Evolutionary conservation across 345 rosid species (phyloP).

Genomic region (Salix viminalis): DNA sequence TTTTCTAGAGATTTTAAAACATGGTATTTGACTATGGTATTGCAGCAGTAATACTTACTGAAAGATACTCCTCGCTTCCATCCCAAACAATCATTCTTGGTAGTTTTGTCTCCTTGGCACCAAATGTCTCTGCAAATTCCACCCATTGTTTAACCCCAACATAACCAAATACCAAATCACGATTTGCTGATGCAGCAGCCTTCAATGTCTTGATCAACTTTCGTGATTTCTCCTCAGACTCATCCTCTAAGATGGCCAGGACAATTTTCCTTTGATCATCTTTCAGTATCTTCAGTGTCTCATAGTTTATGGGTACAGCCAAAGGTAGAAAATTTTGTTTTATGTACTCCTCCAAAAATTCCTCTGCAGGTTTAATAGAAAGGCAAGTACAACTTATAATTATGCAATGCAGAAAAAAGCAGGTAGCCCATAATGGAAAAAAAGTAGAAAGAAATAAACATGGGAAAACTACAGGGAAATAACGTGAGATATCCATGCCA

Average conservation of each 20-base stretch:
- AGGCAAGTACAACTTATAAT: conserved; percentile 1
- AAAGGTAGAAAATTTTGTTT: conserved; percentile 81
- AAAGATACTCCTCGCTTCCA: conserved; percentile 67
- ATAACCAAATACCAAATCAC: conserved; percentile 78
- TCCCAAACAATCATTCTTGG: conserved; percentile 89
- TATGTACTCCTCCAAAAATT: conserved; percentile 65
- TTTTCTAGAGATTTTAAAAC: background rate
- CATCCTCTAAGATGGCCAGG: conserved; percentile 71
- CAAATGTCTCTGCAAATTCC: conserved; percentile 77
- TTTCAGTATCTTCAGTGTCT: conserved; percentile 68
- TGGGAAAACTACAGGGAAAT: background rate
- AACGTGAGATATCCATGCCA: background rate
- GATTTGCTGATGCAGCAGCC: conserved; percentile 93
- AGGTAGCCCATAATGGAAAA: background rate
- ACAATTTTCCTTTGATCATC: conserved; percentile 85
- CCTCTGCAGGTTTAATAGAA: conserved; percentile 47
- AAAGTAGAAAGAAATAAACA: background rate
- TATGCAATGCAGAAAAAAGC: background rate
- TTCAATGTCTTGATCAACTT: conserved; percentile 60
- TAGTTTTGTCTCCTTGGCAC: conserved; percentile 46
- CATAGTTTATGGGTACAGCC: conserved; percentile 65
- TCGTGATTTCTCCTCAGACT: conserved; percentile 52
- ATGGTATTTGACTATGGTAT: background rate
- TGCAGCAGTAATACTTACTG: conserved; percentile 41
- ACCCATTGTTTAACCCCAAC: conserved; percentile 74